Evolutionary conservation across 139 green algal species (phyloP), one percentile per base, ranked within the genome.

Genomic region (Chlorella vulgaris): DNA sequence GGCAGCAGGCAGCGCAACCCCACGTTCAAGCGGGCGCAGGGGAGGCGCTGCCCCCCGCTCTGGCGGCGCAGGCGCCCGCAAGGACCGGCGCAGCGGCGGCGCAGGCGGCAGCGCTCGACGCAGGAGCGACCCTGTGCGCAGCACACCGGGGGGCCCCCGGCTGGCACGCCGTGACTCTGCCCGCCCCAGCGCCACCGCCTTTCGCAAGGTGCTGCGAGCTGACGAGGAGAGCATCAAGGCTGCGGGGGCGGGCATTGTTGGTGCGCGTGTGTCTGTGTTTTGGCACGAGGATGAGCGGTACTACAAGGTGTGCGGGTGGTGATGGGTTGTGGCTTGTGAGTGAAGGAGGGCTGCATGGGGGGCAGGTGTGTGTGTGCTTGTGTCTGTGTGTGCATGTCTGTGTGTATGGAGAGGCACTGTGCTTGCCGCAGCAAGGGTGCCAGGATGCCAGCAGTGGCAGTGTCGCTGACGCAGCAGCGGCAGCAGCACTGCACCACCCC

Each of bases 261-360:
- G 80, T 5, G 78, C 78, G 7, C 78, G 86, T 8, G 83, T 91
- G 24, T 78, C 81, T 0, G 79, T 92, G 5, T 89, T 80, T 35
- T 89, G 83, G 80, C 50, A 50, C 3, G 76, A 85, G 2, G 84
- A 91, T 47, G 66, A 85, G 24, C 39, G 28, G 33, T 79, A 69
- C 39, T 50, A 51, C 53, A 79, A 79, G 73, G 73, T 79, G 73
- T 24, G 73, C 6, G 7, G 63, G 15, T 29, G 63, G 29, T 4
- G 31, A 10, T 15, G 31, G 3, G 26, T 24, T 31, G 33, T 15
- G 29, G 33, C 8, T 35, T 8, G 47, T 15, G 15, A 51, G 36
- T 31, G 15, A 18, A 35, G 61, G 61, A 4, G 4, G 31, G 21
- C n/a, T n/a, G n/a, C n/a, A 19, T 31, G 36, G 21, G 36, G 22